Base-by-base conservation (phyloP, 2,329 filamentous ascomycete species). In the Parascedosporium putredinis region DNA sequence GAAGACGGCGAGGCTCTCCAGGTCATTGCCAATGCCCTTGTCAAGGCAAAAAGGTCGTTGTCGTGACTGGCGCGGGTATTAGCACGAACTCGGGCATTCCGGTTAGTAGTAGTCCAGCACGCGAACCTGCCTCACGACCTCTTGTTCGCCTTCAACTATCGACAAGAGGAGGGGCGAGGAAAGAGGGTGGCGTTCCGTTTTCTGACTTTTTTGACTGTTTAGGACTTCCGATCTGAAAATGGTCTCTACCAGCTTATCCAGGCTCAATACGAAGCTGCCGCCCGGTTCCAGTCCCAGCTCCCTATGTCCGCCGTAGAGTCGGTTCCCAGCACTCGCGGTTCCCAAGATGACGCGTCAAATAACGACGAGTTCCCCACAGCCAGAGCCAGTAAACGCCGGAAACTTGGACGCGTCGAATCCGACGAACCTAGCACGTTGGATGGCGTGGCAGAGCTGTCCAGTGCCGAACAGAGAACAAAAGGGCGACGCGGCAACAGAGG, bases 61-160 rank as follows among this genome's bases (percentile, higher is more conserved):
- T 87, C 18, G 71, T 87, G 27, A 87, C 84, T 0, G 83, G 84
- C 46, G 83, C 83, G 45, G 83, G 83, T 48, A 87, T 87, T 60
- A 85, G 81, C 60, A 87, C 84, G 47, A 87, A 86, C 61, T 86
- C 81, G 54, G 84, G 84, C 50, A 87, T 87, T 60, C 83, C 83
- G 47, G 83, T 86, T 69, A 49, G 53, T n/a, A n/a, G n/a, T n/a
- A n/a, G n/a, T n/a, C n/a, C n/a, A n/a, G n/a, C n/a, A n/a, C n/a
- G n/a, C n/a, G n/a, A n/a, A n/a, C n/a, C n/a, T n/a, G 46, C 12
- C 31, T 20, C 14, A 5, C 42, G 3, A 36, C n/a, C 25, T 33
- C 23, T 22, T 25, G 43, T 20, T n/a, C 14, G 23, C 14, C 10
- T 44, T 3, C 40, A 5, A n/a, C n/a, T n/a, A n/a, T n/a, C n/a